Percentiles rank a stretch among this genome's conserved stretches.
phyloP scores from a whole-genome alignment of 345 rosid genomes.

The Capsella bursapastoris region DNA sequence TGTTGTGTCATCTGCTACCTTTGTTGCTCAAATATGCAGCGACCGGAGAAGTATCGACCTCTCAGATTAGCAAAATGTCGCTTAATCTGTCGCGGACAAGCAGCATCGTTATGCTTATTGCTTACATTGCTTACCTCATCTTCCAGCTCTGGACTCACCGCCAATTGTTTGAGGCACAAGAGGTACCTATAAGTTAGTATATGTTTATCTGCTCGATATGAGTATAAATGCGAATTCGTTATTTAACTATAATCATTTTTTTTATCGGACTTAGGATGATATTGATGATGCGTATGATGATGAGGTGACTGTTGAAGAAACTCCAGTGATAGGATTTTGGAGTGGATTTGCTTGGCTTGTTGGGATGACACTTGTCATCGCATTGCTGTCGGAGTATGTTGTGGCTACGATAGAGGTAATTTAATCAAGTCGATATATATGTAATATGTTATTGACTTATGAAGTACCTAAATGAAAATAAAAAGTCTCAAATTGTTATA shows the following conservation, averaged over 20 bases:
- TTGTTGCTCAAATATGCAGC: slow-evolving; percentile 57
- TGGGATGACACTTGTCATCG: slow-evolving; percentile 79
- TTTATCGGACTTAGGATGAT: slow-evolving; percentile 26
- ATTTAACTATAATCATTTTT: not conserved
- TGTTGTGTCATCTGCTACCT: slow-evolving; percentile 80
- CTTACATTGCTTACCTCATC: slow-evolving; percentile 70
- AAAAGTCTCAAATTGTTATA: not conserved
- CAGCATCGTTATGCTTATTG: slow-evolving; percentile 83
- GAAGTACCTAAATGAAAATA: not conserved
- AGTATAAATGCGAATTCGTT: not conserved
- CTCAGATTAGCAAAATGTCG: slow-evolving; percentile 47
- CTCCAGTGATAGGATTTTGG: slow-evolving; percentile 78
- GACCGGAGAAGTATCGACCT: slow-evolving; percentile 31
- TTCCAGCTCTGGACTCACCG: slow-evolving; percentile 86
- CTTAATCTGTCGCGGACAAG: slow-evolving; percentile 76
- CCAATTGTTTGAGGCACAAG: slow-evolving; percentile 41
- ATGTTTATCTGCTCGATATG: not conserved
- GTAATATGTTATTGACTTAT: not conserved
- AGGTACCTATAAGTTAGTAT: slow-evolving; percentile 35
- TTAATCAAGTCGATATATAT: not conserved
- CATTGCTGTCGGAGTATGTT: slow-evolving; percentile 77
- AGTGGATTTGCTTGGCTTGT: slow-evolving; percentile 81
- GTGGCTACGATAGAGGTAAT: slow-evolving; percentile 85
- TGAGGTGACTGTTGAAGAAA: slow-evolving; percentile 54
- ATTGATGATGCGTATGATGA: slow-evolving; percentile 54